Conservation (phyloP, 768 basidiomycete genomes). For the Kwoniella bestiolae region DNA sequence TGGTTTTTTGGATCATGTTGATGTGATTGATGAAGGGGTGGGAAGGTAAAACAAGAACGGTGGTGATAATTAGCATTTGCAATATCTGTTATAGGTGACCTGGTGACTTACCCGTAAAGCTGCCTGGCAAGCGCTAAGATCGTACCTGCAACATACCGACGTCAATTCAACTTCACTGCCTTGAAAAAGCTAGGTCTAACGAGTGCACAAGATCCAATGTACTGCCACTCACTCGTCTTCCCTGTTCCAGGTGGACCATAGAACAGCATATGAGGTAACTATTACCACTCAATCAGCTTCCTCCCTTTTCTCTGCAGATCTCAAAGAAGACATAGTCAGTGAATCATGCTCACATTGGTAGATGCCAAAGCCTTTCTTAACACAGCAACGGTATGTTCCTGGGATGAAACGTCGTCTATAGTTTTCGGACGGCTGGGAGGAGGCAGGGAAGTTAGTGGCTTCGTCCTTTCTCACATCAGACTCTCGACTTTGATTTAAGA, state of each 20-base stretch:
- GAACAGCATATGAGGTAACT: slow-evolving; percentile 99
- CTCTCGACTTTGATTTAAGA: too few relatives aligned
- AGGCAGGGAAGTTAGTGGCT: too few relatives aligned
- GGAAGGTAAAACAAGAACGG: not conserved
- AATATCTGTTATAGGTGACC: too few relatives aligned
- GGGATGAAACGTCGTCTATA: slow-evolving; percentile 95
- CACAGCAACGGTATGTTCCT: slow-evolving; percentile 94
- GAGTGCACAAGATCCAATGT: too few relatives aligned
- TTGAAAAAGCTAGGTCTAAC: too few relatives aligned
- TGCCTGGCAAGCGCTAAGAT: slow-evolving; percentile 92
- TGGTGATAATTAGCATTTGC: too few relatives aligned
- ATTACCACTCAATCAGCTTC: not conserved
- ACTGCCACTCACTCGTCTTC: slow-evolving; percentile 70
- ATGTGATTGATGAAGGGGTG: not conserved
- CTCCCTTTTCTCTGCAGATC: too few relatives aligned
- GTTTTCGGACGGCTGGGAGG: slow-evolving; percentile 88
- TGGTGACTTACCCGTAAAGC: slow-evolving; percentile 78
- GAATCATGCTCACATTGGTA: slow-evolving; percentile 87
- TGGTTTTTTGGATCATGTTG: not conserved
- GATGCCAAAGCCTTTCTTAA: slow-evolving; percentile 86
- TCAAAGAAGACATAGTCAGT: not conserved
- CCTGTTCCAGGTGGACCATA: slow-evolving; percentile 99
- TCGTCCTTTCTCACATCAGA: too few relatives aligned
- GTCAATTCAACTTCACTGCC: too few relatives aligned
- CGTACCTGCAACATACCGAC: slow-evolving; percentile 61